Percentiles rank a stretch among this genome's conserved stretches.
Evolutionary conservation across 352 stramenopile species (phyloP).

Genomic region (Phytophthora kernoviae): DNA sequence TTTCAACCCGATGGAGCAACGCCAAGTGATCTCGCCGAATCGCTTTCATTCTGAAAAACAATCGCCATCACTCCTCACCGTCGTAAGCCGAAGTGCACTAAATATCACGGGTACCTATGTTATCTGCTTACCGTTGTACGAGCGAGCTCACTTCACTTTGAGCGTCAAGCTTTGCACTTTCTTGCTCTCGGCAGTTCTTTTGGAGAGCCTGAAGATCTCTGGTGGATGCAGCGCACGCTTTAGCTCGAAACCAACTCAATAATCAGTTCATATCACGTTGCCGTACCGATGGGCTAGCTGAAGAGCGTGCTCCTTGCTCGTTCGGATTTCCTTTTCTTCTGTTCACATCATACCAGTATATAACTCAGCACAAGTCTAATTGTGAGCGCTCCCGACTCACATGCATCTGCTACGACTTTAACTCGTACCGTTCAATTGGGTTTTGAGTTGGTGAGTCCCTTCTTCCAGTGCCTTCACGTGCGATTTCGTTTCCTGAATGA

Average conservation of each 20-base stretch:
- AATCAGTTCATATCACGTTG: neutral
- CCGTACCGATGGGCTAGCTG: slow-evolving; percentile 32
- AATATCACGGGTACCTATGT: neutral
- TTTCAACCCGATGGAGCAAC: slow-evolving; percentile 25
- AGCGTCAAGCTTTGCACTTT: slow-evolving; percentile 33
- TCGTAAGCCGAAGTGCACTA: neutral
- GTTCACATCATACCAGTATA: neutral
- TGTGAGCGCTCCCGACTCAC: neutral
- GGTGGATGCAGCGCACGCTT: neutral
- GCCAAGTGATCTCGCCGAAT: slow-evolving; percentile 34
- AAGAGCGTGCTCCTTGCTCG: slow-evolving; percentile 31
- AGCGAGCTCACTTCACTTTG: slow-evolving; percentile 30
- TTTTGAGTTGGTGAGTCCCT: slow-evolving; percentile 37
- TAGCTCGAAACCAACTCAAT: neutral
- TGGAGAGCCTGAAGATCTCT: slow-evolving; percentile 32
- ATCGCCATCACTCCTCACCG: neutral
- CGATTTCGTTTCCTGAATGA: slow-evolving; percentile 44
- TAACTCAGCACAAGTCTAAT: neutral
- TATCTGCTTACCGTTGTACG: slow-evolving; percentile 20
- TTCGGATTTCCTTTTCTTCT: slow-evolving; percentile 28
- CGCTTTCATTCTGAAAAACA: slow-evolving; percentile 22
- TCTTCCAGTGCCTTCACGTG: slow-evolving; percentile 37
- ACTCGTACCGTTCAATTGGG: slow-evolving; percentile 46
- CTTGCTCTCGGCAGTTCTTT: slow-evolving; percentile 33
- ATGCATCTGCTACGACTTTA: neutral